Conservation (phyloP, 768 basidiomycete species). For the Pleurotus pulmonarius region DNA sequence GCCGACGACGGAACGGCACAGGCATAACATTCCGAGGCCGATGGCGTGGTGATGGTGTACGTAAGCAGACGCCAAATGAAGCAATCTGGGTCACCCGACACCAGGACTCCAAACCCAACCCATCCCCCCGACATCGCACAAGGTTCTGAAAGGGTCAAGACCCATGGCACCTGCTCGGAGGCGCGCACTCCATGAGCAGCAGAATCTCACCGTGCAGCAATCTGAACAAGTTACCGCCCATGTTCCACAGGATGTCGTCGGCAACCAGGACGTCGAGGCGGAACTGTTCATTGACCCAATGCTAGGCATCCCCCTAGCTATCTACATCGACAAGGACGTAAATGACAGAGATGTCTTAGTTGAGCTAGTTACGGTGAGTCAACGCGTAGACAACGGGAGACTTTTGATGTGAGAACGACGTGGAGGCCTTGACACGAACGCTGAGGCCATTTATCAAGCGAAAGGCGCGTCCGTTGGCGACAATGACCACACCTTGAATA, state of each 20-base stretch:
- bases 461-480: not conserved
- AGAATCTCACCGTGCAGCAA: conserved; percentile 25
- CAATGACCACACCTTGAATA: no score
- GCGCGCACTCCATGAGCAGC: conserved; percentile 41
- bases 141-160: conserved; percentile 43
- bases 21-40: not conserved
- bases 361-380: conserved; percentile 63
- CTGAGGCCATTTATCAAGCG: not conserved
- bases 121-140: conserved; percentile 17
- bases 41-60: not conserved
- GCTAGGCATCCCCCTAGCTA: conserved; percentile 68
- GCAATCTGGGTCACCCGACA: conserved; percentile 7
- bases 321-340: conserved; percentile 83
- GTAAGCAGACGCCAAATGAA: not conserved
- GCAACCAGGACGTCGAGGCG: conserved; percentile 32
- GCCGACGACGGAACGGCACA: not conserved
- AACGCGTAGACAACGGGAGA: conserved; percentile 4
- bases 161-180: conserved; percentile 83
- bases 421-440: not conserved
- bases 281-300: conserved; percentile 79
- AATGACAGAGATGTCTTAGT: conserved; percentile 61
- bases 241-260: conserved; percentile 20
- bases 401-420: not conserved
- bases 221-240: conserved; percentile 29
- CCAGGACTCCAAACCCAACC: conserved; percentile 47